phyloP scores from a whole-genome alignment of 208 protist genomes.

The Porcisia deanei region DNA sequence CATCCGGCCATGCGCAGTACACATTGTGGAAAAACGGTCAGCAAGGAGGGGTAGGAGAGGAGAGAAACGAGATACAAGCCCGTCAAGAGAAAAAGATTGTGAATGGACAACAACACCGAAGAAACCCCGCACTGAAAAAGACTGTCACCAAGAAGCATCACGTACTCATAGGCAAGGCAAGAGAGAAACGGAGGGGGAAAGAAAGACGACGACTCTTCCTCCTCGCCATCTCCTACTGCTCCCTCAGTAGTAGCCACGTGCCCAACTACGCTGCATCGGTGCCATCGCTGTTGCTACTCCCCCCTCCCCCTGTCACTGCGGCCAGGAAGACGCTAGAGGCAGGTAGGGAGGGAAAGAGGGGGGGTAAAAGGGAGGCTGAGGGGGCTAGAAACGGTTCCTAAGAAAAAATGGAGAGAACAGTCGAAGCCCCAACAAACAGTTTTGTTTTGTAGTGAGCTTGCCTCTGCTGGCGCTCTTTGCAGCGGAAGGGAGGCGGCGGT shows the following conservation, averaged over 20 bases:
- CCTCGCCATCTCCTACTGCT: neutral
- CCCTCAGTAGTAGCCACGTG: neutral
- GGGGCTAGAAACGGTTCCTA: neutral
- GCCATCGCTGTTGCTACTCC: neutral
- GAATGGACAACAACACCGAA: no score
- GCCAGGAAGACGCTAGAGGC: neutral
- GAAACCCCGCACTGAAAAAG: no score
- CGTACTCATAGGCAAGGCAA: neutral
- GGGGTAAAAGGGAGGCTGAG: no score
- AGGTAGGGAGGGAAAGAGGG: neutral
- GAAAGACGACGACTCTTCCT: neutral
- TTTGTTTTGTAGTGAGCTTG: neutral
- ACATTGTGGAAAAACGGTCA: no score
- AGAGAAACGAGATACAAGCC: no score
- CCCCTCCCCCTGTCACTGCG: neutral
- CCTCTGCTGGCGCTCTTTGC: neutral
- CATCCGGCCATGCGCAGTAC: no score
- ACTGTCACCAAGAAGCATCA: no score
- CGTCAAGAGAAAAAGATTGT: no score
- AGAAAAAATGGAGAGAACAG: neutral
- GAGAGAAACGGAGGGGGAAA: neutral
- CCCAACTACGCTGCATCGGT: neutral
- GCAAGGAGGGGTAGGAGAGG: no score
- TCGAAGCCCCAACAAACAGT: neutral
- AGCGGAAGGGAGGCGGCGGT: neutral